Evolutionary conservation across 129 eudicot species (phyloP), one percentile per base, ranked within the genome.

Genomic region (Lactuca sativa): DNA sequence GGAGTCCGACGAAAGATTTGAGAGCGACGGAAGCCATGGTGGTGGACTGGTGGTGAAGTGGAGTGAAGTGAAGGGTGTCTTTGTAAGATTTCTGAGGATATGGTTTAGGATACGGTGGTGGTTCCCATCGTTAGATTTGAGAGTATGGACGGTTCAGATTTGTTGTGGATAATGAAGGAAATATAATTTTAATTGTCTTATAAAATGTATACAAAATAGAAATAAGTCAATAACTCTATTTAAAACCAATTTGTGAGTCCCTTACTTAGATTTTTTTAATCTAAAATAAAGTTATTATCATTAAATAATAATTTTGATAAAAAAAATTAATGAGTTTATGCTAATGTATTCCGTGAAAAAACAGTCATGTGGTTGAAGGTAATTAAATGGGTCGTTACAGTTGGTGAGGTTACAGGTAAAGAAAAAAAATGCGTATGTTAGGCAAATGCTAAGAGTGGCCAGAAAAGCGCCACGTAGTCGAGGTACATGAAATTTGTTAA

Each of bases 1-100:
- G 96, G 84, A 90, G 93, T 47, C 97, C 97, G 84, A 70, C 71
- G 91, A 87, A 90, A 74, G 97, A 71, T 75, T 87, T 95, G 78
- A 95, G 86, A 47, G 97, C 83, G 43, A 90, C 77, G 69, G 99
- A 95, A n/a, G 92, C 86, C 89, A 88, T 89, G 69, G 71, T 69
- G 37, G 47, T 73, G 75, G 62, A 25, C 30, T 44, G 48, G 58
- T 60, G 54, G 68, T 57, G 82, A 62, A 31, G 16, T 16, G 55
- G 6, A 68, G 66, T 57, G 82, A 51, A 72, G 75, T 18, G 74
- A 31, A 56, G 14, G 51, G 36, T 73, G 79, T 4, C 74, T 73
- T 79, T 79, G 76, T 77, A 73, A 79, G 80, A 64, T 69, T 82
- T 82, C 57, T 69, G 13, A 55, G 87, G 96, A 92, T 88, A 88